Conservation (phyloP, 495 filamentous ascomycete genomes). For the Cercophora samala region DNA sequence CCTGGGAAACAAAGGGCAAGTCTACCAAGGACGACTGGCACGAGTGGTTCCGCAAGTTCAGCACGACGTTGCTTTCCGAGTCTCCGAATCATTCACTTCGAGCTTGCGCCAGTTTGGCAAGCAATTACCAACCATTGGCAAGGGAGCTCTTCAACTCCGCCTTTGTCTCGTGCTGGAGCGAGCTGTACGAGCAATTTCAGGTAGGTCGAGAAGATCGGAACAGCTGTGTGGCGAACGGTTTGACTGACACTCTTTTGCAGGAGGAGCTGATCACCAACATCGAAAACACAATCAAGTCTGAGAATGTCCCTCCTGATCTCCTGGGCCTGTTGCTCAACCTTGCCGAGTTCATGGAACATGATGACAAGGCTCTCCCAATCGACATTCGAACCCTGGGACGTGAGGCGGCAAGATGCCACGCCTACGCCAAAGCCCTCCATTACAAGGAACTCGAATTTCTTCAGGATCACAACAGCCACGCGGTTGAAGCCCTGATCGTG, state of each 20-base stretch:
- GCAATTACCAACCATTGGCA: constrained; percentile 87
- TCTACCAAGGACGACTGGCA: constrained; percentile 98
- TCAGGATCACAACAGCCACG: constrained; percentile 91
- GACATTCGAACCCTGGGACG: constrained; percentile 90
- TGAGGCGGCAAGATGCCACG: constrained; percentile 92
- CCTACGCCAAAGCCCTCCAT: constrained; percentile 94
- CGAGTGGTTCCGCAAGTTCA: constrained; percentile 96
- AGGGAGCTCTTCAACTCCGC: constrained; percentile 95
- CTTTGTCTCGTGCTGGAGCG: constrained; percentile 98
- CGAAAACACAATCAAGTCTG: constrained; percentile 87
- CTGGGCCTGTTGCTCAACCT: constrained; percentile 92
- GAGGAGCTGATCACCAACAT: constrained; percentile 94
- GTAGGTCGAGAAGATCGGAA: constrained; percentile 13
- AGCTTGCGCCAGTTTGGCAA: constrained; percentile 87
- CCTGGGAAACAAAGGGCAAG: constrained; percentile 94
- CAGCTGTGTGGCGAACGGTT: background rate
- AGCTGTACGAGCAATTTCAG: constrained; percentile 86
- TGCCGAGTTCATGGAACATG: constrained; percentile 99
- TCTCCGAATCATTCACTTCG: constrained; percentile 91
- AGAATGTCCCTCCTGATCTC: constrained; percentile 91
- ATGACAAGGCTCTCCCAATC: constrained; percentile 96
- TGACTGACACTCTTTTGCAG: constrained; percentile 39
- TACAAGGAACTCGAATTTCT: constrained; percentile 99
- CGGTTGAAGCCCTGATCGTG: constrained; percentile 93
- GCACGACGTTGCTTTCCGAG: constrained; percentile 90